phyloP scores from a whole-genome alignment of 2,329 filamentous ascomycete species.

The Pseudopyrenochaeta lycopersici region DNA sequence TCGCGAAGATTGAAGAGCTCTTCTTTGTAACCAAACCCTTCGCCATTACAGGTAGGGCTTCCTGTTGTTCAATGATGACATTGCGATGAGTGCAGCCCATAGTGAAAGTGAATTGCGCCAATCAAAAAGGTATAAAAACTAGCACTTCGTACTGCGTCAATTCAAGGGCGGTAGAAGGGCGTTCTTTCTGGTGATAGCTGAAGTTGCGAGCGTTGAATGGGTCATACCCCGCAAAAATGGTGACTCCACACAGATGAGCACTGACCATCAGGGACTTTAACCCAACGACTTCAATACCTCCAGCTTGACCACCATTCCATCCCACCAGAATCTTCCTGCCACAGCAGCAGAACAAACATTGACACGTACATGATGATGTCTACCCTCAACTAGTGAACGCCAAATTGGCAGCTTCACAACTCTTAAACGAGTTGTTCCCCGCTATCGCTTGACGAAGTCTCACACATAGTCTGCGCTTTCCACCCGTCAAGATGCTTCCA shows the following conservation, averaged over 20 bases:
- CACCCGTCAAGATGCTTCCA: slow-evolving; percentile 60
- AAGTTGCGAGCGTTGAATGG: slow-evolving; percentile 4
- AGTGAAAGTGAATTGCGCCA: no score
- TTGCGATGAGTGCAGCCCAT: no score
- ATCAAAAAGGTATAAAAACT: no score
- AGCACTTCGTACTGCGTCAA: neutral
- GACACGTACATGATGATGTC: slow-evolving; percentile 16
- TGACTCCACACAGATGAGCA: neutral
- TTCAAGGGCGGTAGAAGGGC: slow-evolving; percentile 7
- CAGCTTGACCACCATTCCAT: slow-evolving; percentile 6
- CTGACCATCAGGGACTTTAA: slow-evolving; percentile 5
- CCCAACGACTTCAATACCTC: slow-evolving; percentile 10
- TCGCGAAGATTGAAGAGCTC: no score
- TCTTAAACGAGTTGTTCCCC: slow-evolving; percentile 28
- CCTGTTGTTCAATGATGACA: no score
- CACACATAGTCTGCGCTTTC: slow-evolving; percentile 30
- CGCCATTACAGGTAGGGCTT: no score
- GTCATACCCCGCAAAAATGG: slow-evolving; percentile 12
- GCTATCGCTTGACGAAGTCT: slow-evolving; percentile 29
- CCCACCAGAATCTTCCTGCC: slow-evolving; percentile 1
- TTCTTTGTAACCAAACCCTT: no score
- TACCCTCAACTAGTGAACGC: slow-evolving; percentile 26
- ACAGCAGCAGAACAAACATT: slow-evolving; percentile 1
- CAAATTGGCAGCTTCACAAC: slow-evolving; percentile 32
- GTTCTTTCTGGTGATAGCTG: slow-evolving; percentile 1